These are phyloP conservation scores for Naematelia encephala DNA, from an alignment of 768 basidiomycete genomes.

Conservation along the genomic window DNA sequence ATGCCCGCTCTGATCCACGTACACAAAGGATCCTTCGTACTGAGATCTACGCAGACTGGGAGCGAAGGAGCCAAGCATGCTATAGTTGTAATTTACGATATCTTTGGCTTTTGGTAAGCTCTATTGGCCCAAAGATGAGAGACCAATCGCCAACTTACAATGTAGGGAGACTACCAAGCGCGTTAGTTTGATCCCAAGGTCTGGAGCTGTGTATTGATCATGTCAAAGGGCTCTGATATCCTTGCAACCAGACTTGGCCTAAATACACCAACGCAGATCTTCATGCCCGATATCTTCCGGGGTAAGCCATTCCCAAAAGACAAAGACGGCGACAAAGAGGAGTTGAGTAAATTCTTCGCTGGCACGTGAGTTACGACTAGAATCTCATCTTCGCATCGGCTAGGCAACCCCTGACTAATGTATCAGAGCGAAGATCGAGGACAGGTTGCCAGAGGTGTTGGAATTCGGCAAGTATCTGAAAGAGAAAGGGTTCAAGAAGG, in stretches of 20 bases:
- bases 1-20: background rate
- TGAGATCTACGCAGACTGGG: slow-evolving; percentile 49
- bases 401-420: background rate
- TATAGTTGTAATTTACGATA: slow-evolving; percentile 62
- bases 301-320: slow-evolving; percentile 60
- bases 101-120: slow-evolving; percentile 61
- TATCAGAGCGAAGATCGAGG: slow-evolving; percentile 44
- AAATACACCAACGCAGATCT: slow-evolving; percentile 54
- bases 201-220: background rate
- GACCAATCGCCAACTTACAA: background rate
- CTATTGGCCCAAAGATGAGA: background rate
- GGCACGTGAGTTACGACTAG: slow-evolving; percentile 47
- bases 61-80: slow-evolving; percentile 57
- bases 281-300: slow-evolving; percentile 68
- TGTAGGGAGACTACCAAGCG: slow-evolving; percentile 31
- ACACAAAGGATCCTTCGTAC: background rate
- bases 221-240: slow-evolving; percentile 61
- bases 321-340: slow-evolving; percentile 56
- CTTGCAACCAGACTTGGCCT: slow-evolving; percentile 56
- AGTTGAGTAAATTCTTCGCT: slow-evolving; percentile 61
- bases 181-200: slow-evolving; percentile 9
- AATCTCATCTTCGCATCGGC: background rate
- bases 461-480: slow-evolving; percentile 54
- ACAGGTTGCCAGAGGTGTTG: slow-evolving; percentile 59
- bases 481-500: slow-evolving; percentile 52